phyloP scores from a whole-genome alignment of 1,284 basidiomycete species.

The Rhodotorula sp. region DNA sequence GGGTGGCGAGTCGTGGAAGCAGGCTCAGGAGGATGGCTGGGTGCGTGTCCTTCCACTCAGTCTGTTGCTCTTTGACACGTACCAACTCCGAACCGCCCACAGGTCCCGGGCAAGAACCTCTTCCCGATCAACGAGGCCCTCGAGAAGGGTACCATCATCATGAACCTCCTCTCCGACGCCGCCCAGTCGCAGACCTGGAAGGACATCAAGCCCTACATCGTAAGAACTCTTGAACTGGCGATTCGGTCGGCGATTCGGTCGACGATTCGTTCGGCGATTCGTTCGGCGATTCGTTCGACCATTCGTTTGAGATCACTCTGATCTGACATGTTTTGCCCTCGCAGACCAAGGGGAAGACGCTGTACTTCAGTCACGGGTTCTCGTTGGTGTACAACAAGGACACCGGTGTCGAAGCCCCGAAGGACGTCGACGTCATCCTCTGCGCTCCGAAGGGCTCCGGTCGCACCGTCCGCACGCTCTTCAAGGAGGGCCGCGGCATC shows the following conservation, averaged over 20 bases:
- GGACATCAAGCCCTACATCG: conserved; percentile 64
- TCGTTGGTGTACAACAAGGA: conserved; percentile 98
- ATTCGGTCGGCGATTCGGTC: too few species aligned
- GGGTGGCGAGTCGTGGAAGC: conserved; percentile 92
- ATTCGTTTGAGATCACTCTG: too few species aligned
- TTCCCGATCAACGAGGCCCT: conserved; percentile 99
- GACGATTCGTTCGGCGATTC: too few species aligned
- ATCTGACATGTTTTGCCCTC: conserved; percentile 34
- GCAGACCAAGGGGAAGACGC: conserved; percentile 98
- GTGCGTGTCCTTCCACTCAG: conserved; percentile 52
- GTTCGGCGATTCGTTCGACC: too few species aligned
- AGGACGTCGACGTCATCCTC: conserved; percentile 97
- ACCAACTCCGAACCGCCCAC: conserved; percentile 1
- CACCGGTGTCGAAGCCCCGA: conserved; percentile 86
- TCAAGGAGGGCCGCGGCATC: conserved; percentile 99
- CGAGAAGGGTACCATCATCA: conserved; percentile 93
- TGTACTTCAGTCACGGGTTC: conserved; percentile 99
- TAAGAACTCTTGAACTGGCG: background rate
- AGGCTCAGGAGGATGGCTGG: conserved; percentile 96
- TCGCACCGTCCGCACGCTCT: conserved; percentile 96
- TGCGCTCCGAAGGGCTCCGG: conserved; percentile 99
- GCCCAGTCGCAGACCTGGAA: conserved; percentile 96
- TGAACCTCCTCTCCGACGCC: conserved; percentile 99
- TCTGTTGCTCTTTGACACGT: rapidly evolving
- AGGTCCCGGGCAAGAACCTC: conserved; percentile 94